Percentiles rank a stretch among this genome's conserved stretches.
Conservation (phyloP, 2,329 filamentous ascomycete species). For the Venturia carpophila region DNA sequence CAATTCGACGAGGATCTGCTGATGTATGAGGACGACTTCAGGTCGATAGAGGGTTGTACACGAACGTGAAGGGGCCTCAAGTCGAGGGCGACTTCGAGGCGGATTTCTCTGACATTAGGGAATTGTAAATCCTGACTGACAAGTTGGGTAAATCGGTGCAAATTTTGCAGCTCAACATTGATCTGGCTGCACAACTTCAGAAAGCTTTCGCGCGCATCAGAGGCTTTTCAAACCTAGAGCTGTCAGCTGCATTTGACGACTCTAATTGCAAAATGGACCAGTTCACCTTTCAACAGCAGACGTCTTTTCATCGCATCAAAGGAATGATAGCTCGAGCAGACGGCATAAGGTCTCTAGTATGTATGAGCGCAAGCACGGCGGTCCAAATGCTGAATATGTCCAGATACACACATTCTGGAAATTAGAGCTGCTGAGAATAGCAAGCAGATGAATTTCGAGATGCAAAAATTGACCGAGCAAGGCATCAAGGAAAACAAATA, state of each 20-base stretch:
- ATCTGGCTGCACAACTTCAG: not conserved
- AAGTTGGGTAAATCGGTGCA: constrained; percentile 15
- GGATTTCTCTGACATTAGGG: constrained; percentile 21
- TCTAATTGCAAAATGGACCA: not conserved
- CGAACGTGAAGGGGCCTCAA: constrained; percentile 19
- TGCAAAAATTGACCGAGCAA: constrained; percentile 20
- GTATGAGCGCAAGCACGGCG: no score
- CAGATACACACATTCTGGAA: not conserved
- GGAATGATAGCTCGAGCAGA: no score
- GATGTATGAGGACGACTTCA: not conserved
- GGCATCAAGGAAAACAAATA: constrained; percentile 21
- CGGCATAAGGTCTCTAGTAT: no score
- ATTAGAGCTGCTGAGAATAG: constrained; percentile 19
- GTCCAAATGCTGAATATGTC: not conserved
- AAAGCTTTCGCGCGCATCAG: no score
- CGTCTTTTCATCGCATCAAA: constrained; percentile 8
- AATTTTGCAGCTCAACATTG: not conserved
- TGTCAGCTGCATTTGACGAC: no score
- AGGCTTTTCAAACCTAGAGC: no score
- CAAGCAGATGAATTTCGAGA: constrained; percentile 20
- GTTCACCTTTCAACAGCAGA: constrained; percentile 16
- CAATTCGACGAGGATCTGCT: no score
- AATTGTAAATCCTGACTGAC: constrained; percentile 20
- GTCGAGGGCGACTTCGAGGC: constrained; percentile 18
- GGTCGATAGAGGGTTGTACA: constrained; percentile 21